Evolutionary conservation across 106 monocot species (phyloP), one percentile per base, ranked within the genome.

Genomic region (Dendrobium huoshanense): DNA sequence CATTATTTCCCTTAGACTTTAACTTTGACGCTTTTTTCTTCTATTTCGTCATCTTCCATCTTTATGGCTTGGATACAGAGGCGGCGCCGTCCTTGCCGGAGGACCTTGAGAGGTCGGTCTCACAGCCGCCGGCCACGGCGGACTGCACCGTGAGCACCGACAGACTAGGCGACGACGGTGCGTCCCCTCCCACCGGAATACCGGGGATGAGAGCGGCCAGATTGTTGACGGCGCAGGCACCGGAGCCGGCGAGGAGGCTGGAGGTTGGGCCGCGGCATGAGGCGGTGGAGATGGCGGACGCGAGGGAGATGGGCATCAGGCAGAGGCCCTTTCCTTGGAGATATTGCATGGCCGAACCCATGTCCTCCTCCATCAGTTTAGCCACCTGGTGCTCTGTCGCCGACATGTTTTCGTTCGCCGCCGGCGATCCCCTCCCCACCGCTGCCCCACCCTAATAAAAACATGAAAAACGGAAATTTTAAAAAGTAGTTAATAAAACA

Each of bases 331-430:
- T 94, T 67, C 94, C 94, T 55, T 94, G 94, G 31, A 94, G 86
- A 79, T 94, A 94, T 83, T 94, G 94, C 94, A 94, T 94, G 4
- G 94, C 94, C 11, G 94, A 89, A 2, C 94, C 94, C 94, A 94
- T 94, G 89, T 94, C 94, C 77, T 94, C 89, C 73, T 94, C 94
- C 94, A 94, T 94, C 80, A 94, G 79, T 80, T 94, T 91, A 65
- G 94, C 94, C 37, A 94, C 94, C 76, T 91, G 94, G 48, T 91
- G 89, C 82, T 94, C 94, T 76, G 91, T 87, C 85, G 89, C 87
- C 59, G 86, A 79, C 78, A 89, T 4, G 70, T 74, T 85, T 70
- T 87, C 82, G 67, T 24, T 75, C 64, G 3, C 72, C 75, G 81
- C 85, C 79, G 64, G 41, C 45, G 73, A 82, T 47, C 51, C 82